Conservation (phyloP, 495 filamentous ascomycete species). For the Achaetomiella virescens region DNA sequence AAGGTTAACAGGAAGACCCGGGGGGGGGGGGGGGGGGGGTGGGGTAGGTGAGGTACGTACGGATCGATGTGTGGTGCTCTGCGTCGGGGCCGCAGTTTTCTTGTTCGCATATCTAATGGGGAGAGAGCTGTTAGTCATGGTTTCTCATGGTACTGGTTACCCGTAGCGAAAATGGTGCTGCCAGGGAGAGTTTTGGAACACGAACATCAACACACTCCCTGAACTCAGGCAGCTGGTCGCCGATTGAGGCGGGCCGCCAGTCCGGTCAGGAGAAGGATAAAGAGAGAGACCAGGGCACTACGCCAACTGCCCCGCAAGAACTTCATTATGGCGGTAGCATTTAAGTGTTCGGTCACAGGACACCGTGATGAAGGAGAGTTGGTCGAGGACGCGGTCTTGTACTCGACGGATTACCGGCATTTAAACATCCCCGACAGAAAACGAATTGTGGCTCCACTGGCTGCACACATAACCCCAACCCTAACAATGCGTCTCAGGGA, state of each 20-base stretch:
- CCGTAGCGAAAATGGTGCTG: background rate
- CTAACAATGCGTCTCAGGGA: too few species aligned
- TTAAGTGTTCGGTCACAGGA: background rate
- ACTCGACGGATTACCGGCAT: too few species aligned
- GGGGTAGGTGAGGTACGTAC: slow-evolving; percentile 40
- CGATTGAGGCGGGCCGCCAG: slow-evolving; percentile 63
- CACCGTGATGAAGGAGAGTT: background rate
- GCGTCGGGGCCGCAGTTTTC: slow-evolving; percentile 64
- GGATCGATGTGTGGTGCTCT: slow-evolving; percentile 37
- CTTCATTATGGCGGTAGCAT: slow-evolving; percentile 18
- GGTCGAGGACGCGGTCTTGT: too few species aligned
- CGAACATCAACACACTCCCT: slow-evolving; percentile 76
- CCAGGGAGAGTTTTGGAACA: slow-evolving; percentile 10
- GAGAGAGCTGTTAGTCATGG: slow-evolving; percentile 14
- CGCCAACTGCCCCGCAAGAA: slow-evolving; percentile 12
- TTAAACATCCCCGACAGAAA: too few species aligned
- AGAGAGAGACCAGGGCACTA: slow-evolving; percentile 9
- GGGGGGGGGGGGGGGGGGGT: slow-evolving; percentile 2
- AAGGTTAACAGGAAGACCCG: too few species aligned
- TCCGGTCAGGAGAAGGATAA: slow-evolving; percentile 41
- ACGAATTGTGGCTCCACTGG: too few species aligned
- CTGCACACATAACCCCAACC: too few species aligned
- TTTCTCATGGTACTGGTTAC: background rate
- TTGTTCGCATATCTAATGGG: slow-evolving; percentile 63
- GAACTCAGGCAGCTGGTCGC: slow-evolving; percentile 87